Evolutionary conservation across 202 grass and related monocot genomes (phyloP).

Genomic region (Eragrostis tef): DNA sequence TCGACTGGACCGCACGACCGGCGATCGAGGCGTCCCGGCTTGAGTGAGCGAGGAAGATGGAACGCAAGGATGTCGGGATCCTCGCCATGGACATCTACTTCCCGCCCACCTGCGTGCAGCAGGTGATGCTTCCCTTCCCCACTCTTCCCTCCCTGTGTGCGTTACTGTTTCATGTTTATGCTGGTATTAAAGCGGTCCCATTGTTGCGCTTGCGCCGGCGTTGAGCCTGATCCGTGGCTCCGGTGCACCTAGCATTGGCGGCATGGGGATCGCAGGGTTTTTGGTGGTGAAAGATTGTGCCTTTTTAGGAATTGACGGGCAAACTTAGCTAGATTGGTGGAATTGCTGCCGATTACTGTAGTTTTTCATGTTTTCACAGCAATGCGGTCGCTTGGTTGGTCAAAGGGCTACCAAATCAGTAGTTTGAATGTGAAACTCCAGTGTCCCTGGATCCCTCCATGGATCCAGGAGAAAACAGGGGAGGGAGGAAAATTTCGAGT

Average conservation of each 20-base stretch:
- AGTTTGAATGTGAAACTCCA: not conserved
- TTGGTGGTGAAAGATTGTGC: not conserved
- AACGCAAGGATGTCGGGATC: conserved; percentile 74
- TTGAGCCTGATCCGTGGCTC: conserved; percentile 23
- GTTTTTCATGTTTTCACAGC: not conserved
- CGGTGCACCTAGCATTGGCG: not conserved
- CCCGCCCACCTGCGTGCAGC: conserved; percentile 75
- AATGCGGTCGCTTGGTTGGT: conserved; percentile 1
- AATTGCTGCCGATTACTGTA: not conserved
- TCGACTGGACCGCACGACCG: not conserved
- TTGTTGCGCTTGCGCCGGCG: not conserved
- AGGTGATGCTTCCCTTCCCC: conserved; percentile 43
- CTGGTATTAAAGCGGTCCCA: not conserved
- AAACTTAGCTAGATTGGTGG: not conserved
- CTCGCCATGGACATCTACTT: conserved; percentile 92
- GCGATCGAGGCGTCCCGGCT: not conserved
- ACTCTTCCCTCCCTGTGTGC: too few species aligned
- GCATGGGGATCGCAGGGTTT: not conserved
- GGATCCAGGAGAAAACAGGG: not conserved
- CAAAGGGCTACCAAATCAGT: not conserved
- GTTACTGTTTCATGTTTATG: not conserved
- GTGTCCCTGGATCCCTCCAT: too few species aligned
- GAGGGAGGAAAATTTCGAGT: not conserved
- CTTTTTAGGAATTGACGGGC: not conserved
- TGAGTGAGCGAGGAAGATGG: conserved; percentile 11